These are phyloP conservation scores for Beauveria caledonica DNA, from an alignment of 2,329 filamentous ascomycete species.

Conservation along the genomic window DNA sequence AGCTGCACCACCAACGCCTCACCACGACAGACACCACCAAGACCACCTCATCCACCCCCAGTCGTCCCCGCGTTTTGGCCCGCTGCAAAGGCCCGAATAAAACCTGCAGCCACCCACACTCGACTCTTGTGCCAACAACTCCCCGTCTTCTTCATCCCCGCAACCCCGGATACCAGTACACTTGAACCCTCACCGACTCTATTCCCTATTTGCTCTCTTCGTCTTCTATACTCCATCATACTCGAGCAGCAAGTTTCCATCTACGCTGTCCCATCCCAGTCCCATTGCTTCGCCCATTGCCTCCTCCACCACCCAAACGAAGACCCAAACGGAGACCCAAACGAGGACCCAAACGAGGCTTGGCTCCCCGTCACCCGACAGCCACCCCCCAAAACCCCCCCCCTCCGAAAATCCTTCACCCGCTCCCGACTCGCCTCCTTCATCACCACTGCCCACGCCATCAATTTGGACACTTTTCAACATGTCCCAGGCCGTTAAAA, in stretches of 20 bases:
- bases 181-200: neutral
- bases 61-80: constrained; percentile 10
- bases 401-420: constrained; percentile 2
- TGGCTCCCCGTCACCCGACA: neutral
- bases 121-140: neutral
- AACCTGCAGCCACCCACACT: constrained; percentile 5
- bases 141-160: neutral
- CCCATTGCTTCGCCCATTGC: neutral
- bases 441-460: neutral
- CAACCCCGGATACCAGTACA: neutral
- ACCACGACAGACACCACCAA: too few species aligned
- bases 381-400: neutral
- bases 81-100: constrained; percentile 11
- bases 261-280: neutral
- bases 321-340: too few species aligned
- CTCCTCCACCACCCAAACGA: neutral
- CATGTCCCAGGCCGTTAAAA: constrained; percentile 47
- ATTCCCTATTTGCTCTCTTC: neutral
- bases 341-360: neutral
- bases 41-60: neutral
- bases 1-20: neutral
- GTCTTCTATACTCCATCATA: neutral
- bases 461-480: constrained; percentile 14
- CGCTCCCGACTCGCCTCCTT: neutral
- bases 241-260: neutral